Base-by-base conservation (phyloP, 495 filamentous ascomycete genomes). In the Penicillium odoratum region DNA sequence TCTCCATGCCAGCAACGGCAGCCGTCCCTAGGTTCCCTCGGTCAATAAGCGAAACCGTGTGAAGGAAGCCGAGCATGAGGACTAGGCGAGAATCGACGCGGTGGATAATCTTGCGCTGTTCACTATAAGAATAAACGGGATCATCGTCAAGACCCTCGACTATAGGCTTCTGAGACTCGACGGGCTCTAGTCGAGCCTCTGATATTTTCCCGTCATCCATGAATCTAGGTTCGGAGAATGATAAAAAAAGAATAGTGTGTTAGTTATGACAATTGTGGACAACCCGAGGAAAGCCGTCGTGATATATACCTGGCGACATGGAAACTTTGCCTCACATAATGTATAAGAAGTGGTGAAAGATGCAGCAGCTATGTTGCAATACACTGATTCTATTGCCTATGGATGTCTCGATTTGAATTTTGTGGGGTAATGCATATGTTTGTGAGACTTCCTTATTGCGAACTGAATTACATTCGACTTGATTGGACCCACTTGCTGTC, bases 51-150 rank as follows among this genome's bases (percentile, higher is more conserved):
- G 48, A 58, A 6, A 66, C 60, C 9, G 49, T 58, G 25, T 66
- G 60, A 26, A 63, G 43, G 33, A 63, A 56, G 16, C 64, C 64
- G 10, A 63, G 48, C 51, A 66, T 63, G 13, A 60, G 13, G 26
- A 66, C 58, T 42, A 66, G 50, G 0, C 60, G 64, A 21, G 38
- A 5, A 40, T 66, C 64, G 5, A 66, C 53, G 0, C 49, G 57
- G 18, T 40, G 64, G 43, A 66, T 63, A 18, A 66, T 62, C 44
- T 58, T 60, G 5, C 60, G 54, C 48, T 66, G 60, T 44, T 66
- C 57, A 9, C 26, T 16, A n/a, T 43, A 42, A 8, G 51, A 30
- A 34, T 48, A 65, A 8, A 61, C 58, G 0, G 31, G 47, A n/a
- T 65, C 62, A 48, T 60, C 51, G 31, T 64, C 61, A 3, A 53